Percentiles rank a stretch among this genome's conserved stretches.
These are phyloP conservation scores for Peribolospora kevripleyi DNA, from an alignment of 768 basidiomycete genomes.

Conservation along the genomic window DNA sequence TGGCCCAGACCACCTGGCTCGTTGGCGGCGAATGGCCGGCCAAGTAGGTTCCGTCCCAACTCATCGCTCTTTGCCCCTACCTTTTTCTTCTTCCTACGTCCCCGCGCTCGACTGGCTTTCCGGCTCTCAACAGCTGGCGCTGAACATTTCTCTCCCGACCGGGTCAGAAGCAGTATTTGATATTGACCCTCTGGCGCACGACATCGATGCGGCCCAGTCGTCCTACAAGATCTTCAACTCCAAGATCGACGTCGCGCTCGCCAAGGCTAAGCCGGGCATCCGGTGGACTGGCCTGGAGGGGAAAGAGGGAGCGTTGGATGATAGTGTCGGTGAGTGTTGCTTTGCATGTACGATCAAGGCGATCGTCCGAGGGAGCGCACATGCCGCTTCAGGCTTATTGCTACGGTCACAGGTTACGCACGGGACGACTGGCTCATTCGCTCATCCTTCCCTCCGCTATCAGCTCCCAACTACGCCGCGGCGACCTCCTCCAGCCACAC, in stretches of 20 bases:
- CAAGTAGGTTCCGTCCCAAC: background rate
- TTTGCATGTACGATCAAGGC: background rate
- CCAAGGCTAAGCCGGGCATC: slow-evolving; percentile 35
- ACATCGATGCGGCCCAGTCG: slow-evolving; percentile 41
- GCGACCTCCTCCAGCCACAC: too few relatives aligned
- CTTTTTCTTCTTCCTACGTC: background rate
- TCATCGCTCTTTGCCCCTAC: background rate
- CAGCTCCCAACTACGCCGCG: too few relatives aligned
- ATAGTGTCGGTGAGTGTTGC: slow-evolving; percentile 35
- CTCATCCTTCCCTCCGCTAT: too few relatives aligned
- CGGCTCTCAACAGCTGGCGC: slow-evolving; percentile 5
- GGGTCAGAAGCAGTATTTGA: slow-evolving; percentile 12
- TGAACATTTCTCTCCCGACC: slow-evolving; percentile 10
- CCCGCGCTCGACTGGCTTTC: too few relatives aligned
- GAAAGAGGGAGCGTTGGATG: slow-evolving; percentile 25
- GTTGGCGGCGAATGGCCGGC: background rate
- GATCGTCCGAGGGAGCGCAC: too few relatives aligned
- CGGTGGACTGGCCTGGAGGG: slow-evolving; percentile 55
- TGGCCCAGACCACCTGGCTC: background rate
- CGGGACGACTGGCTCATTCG: too few relatives aligned
- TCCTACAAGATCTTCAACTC: slow-evolving; percentile 50
- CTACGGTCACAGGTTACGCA: too few relatives aligned
- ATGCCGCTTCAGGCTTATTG: too few relatives aligned
- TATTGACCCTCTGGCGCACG: slow-evolving; percentile 56
- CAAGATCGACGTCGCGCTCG: slow-evolving; percentile 64